phyloP scores from a whole-genome alignment of 225 moss, liverwort and hornwort species.

The Antitrichia curtipendula region DNA sequence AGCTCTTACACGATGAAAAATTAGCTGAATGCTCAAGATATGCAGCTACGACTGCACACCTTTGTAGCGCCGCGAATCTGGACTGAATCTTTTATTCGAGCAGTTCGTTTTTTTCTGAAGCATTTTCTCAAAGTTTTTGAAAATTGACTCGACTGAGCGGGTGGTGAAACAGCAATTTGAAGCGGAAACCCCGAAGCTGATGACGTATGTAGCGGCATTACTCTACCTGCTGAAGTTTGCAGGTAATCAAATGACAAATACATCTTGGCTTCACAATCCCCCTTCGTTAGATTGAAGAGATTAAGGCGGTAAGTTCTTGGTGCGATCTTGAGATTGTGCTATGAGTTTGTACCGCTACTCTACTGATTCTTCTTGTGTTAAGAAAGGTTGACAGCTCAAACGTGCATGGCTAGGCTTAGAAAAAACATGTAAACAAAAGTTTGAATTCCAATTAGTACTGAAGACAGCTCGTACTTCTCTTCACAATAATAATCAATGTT shows the following conservation, averaged over 20 bases:
- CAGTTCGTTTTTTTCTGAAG: neutral
- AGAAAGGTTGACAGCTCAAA: neutral
- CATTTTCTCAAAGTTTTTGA: neutral
- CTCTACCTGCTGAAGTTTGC: conserved; percentile 25
- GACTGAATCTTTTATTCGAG: neutral
- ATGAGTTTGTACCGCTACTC: neutral
- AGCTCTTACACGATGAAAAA: neutral
- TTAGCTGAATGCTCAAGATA: neutral
- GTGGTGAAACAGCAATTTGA: conserved; percentile 6
- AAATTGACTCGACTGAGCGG: neutral
- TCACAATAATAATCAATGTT: neutral
- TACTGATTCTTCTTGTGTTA: neutral
- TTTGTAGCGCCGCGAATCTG: neutral
- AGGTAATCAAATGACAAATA: conserved; percentile 1
- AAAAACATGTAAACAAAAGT: no score
- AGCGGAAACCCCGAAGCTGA: neutral
- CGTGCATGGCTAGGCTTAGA: neutral
- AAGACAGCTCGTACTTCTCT: neutral
- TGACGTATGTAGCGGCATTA: conserved; percentile 7
- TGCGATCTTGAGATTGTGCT: neutral
- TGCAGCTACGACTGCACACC: neutral
- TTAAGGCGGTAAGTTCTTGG: neutral
- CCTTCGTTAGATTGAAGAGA: neutral
- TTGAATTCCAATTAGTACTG: neutral
- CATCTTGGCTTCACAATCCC: neutral